These are phyloP conservation scores for Hansenula sp. DNA, from an alignment of 1,139 yeast species.

Conservation along the genomic window DNA sequence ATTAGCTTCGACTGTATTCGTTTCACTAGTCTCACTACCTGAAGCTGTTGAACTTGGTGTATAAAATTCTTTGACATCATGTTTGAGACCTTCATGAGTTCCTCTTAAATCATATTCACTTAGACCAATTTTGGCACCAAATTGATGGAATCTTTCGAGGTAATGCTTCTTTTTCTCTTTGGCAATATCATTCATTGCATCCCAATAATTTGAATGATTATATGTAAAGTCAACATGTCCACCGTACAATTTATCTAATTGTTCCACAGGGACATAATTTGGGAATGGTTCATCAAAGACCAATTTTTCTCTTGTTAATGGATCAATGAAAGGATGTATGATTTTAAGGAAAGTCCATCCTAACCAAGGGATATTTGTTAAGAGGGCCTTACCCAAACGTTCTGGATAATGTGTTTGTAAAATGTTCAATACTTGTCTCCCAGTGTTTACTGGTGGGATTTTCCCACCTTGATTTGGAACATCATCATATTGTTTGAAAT, in stretches of 20 bases:
- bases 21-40: not conserved
- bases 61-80: conserved; percentile 25
- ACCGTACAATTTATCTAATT: conserved; percentile 79
- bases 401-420: conserved; percentile 95
- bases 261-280: conserved; percentile 74
- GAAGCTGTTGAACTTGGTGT: not conserved
- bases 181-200: conserved; percentile 56
- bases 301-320: conserved; percentile 86
- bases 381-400: conserved; percentile 83
- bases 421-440: conserved; percentile 72
- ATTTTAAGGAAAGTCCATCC: conserved; percentile 88
- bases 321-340: conserved; percentile 93
- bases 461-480: conserved; percentile 53
- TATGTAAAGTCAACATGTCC: conserved; percentile 84
- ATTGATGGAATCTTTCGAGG: conserved; percentile 55
- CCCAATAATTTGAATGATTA: conserved; percentile 79
- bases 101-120: conserved; percentile 82
- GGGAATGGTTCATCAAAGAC: conserved; percentile 87
- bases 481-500: conserved; percentile 69
- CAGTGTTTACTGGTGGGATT: conserved; percentile 79
- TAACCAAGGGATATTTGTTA: conserved; percentile 90
- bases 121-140: conserved; percentile 73
- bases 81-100: conserved; percentile 38
- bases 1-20: not conserved
- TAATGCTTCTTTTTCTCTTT: conserved; percentile 51